Conservation (phyloP, 169 alveolate genomes). For the Eimeria necatrix region DNA sequence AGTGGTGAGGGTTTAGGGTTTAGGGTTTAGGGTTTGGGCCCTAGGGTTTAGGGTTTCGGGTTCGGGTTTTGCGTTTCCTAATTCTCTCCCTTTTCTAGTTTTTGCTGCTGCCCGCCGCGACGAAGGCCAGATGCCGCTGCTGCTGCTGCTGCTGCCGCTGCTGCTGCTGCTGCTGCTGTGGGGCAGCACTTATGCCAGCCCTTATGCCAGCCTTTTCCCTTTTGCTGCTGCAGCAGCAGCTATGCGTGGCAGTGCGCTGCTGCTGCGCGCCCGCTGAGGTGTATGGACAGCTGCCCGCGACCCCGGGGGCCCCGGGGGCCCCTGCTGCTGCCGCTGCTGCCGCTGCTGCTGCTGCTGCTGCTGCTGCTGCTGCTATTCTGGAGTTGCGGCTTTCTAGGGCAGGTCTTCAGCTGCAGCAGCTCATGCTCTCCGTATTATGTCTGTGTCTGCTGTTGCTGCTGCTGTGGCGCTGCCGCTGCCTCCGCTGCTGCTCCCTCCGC, state of each 20-base stretch:
- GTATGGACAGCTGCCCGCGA: not conserved
- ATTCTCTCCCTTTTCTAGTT: not conserved
- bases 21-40: not conserved
- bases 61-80: not conserved
- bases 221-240: not conserved
- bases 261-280: not conserved
- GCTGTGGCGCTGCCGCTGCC: too few species aligned
- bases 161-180: not conserved
- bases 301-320: not conserved
- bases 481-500: not conserved
- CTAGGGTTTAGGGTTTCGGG: not conserved
- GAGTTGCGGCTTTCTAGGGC: too few species aligned
- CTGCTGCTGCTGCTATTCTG: too few species aligned
- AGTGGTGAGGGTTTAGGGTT: conserved; percentile 82
- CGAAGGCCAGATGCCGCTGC: too few species aligned
- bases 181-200: too few species aligned
- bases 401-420: not conserved
- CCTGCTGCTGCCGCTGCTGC: too few species aligned
- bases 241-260: not conserved
- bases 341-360: too few species aligned
- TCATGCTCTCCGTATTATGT: not conserved
- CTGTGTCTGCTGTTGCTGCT: not conserved
- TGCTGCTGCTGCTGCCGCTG: not conserved
- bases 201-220: not conserved
- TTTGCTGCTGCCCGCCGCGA: not conserved